These are phyloP conservation scores for Draba incana DNA, from an alignment of 345 rosid species.

Conservation along the genomic window DNA sequence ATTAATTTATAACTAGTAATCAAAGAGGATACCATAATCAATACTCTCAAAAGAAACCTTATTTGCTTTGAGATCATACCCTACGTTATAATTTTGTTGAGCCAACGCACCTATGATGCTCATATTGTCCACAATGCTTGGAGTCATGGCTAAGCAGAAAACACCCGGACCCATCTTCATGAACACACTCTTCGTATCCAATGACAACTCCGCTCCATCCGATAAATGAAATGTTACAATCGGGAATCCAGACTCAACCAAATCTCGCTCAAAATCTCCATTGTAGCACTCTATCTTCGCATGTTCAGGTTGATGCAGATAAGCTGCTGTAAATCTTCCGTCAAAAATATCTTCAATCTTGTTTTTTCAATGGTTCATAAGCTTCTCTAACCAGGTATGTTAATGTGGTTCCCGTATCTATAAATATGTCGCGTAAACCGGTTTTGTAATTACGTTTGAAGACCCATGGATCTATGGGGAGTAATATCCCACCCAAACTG, in stretches of 20 bases:
- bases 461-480: not conserved
- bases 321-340: not conserved
- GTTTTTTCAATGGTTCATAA: not conserved
- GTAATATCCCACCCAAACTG: not conserved
- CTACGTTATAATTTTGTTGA: constrained; percentile 25
- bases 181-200: constrained; percentile 17
- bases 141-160: constrained; percentile 4
- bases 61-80: constrained; percentile 5
- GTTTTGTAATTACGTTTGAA: not conserved
- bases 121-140: no score
- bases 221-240: constrained; percentile 11
- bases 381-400: not conserved
- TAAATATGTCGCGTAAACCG: not conserved
- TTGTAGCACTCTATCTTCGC: constrained; percentile 4
- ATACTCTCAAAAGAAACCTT: constrained; percentile 6
- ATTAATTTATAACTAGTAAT: constrained; percentile 1
- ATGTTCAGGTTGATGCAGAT: not conserved
- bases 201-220: constrained; percentile 23
- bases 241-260: constrained; percentile 21
- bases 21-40: constrained; percentile 4
- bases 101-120: constrained; percentile 19
- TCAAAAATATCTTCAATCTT: constrained; percentile 1
- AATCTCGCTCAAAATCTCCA: constrained; percentile 6
- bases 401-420: constrained; percentile 5
- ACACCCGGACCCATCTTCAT: not conserved